Conservation (phyloP, 805 yeast species). For the Clavispora vitiphila region DNA sequence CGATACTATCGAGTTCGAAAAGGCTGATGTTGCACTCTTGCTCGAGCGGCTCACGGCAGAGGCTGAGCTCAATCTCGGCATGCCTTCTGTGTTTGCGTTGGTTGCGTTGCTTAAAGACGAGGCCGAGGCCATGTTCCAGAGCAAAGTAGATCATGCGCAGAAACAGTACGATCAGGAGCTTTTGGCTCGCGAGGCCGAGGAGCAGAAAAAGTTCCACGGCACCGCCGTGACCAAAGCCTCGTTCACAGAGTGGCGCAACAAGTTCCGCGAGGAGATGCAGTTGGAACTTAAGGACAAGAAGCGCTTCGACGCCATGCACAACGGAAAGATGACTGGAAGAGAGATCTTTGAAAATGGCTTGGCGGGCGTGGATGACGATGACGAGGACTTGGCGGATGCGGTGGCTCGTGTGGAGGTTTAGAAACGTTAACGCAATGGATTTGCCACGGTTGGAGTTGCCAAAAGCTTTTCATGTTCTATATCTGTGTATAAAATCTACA, state of each 20-base stretch:
- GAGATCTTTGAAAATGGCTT: slow-evolving; percentile 89
- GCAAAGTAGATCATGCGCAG: slow-evolving; percentile 52
- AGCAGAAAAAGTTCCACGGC: slow-evolving; percentile 86
- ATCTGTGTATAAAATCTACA: too few species aligned
- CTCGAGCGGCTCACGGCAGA: slow-evolving; percentile 43
- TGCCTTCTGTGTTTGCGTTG: slow-evolving; percentile 85
- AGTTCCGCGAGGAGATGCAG: slow-evolving; percentile 70
- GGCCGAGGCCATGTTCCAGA: slow-evolving; percentile 64
- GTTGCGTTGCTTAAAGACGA: slow-evolving; percentile 74
- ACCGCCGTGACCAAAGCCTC: slow-evolving; percentile 81
- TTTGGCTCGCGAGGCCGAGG: slow-evolving; percentile 66
- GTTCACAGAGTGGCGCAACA: slow-evolving; percentile 66
- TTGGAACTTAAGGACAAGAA: slow-evolving; percentile 53
- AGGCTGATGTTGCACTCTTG: slow-evolving; percentile 40
- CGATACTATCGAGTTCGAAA: slow-evolving; percentile 53
- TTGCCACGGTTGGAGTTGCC: too few species aligned
- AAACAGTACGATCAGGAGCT: slow-evolving; percentile 54
- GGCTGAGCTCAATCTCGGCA: slow-evolving; percentile 78
- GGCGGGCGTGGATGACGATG: slow-evolving; percentile 60
- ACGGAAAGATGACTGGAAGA: slow-evolving; percentile 78
- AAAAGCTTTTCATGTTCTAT: too few species aligned
- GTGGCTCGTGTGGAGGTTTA: slow-evolving; percentile 14
- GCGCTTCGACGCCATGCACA: slow-evolving; percentile 54
- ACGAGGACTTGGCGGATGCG: slow-evolving; percentile 16
- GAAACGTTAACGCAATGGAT: too few species aligned